phyloP scores from a whole-genome alignment of 306 rosid genomes.

The Trifolium subterraneum region DNA sequence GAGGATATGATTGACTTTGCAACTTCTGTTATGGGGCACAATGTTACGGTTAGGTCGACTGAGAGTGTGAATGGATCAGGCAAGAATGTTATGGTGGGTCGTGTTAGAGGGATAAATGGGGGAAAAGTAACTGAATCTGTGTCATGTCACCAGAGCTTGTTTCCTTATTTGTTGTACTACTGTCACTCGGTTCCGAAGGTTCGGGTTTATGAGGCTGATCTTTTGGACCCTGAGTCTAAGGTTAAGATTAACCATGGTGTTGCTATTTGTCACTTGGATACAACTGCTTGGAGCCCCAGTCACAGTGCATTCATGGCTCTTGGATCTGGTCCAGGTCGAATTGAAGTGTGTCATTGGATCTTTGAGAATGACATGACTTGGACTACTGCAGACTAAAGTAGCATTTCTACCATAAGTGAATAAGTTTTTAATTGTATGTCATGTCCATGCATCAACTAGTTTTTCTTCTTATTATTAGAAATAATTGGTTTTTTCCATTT shows the following conservation, averaged over 20 bases:
- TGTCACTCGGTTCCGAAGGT: slow-evolving; percentile 93
- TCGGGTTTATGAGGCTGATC: slow-evolving; percentile 82
- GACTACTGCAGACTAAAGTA: slow-evolving; percentile 41
- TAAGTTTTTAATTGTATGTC: neutral
- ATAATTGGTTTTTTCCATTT: neutral
- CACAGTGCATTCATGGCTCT: slow-evolving; percentile 82
- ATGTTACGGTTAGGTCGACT: slow-evolving; percentile 63
- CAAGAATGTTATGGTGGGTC: slow-evolving; percentile 57
- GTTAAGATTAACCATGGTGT: slow-evolving; percentile 72
- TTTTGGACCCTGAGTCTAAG: slow-evolving; percentile 62
- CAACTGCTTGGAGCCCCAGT: slow-evolving; percentile 77
- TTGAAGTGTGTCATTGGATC: slow-evolving; percentile 93
- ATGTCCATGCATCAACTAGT: neutral
- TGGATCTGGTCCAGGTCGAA: slow-evolving; percentile 70
- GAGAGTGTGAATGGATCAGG: slow-evolving; percentile 61
- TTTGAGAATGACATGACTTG: slow-evolving; percentile 89
- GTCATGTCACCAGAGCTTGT: slow-evolving; percentile 84
- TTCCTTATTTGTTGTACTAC: slow-evolving; percentile 76
- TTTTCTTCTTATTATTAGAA: neutral
- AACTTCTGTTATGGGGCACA: slow-evolving; percentile 61
- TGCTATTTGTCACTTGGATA: slow-evolving; percentile 88
- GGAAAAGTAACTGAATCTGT: slow-evolving; percentile 74
- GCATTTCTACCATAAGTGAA: neutral
- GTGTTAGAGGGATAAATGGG: slow-evolving; percentile 62
- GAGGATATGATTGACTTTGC: slow-evolving; percentile 92